Evolutionary conservation across 257 asterid genomes (phyloP).

Genomic region (Solanum bulbocastanum): DNA sequence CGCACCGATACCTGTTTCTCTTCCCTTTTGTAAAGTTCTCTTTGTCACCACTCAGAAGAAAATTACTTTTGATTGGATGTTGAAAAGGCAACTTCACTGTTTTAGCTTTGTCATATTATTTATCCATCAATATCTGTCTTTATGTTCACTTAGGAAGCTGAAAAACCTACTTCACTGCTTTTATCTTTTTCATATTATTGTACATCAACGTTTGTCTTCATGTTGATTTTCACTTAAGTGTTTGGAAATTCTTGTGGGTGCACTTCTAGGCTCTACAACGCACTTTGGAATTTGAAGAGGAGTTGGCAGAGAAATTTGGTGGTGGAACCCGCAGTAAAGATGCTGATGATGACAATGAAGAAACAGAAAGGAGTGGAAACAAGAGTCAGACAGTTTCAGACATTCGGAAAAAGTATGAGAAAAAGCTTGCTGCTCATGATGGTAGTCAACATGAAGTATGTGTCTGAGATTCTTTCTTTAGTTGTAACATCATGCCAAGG

Average conservation of each 20-base stretch:
- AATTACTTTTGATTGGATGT: neutral
- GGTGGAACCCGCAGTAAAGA: conserved; percentile 69
- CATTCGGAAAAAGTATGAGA: conserved; percentile 93
- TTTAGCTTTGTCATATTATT: neutral
- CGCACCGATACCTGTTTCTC: neutral
- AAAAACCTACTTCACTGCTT: neutral
- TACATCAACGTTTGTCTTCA: neutral
- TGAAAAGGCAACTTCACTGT: neutral
- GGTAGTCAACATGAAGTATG: conserved; percentile 74
- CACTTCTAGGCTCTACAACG: conserved; percentile 74
- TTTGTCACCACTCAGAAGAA: neutral
- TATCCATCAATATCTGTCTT: neutral
- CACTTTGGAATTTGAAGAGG: conserved; percentile 98
- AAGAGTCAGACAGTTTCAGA: conserved; percentile 63
- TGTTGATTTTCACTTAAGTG: neutral
- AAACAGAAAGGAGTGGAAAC: conserved; percentile 40
- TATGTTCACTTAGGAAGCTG: neutral
- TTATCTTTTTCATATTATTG: neutral
- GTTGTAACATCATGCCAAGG: neutral
- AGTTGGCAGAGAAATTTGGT: conserved; percentile 94
- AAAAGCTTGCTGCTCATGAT: conserved; percentile 74
- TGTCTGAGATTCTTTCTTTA: conserved; percentile 4
- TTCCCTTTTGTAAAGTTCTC: neutral
- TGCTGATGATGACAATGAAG: conserved; percentile 51
- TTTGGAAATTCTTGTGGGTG: neutral